phyloP scores from a whole-genome alignment of 305 asterid species.

The Fraxinus sp. region DNA sequence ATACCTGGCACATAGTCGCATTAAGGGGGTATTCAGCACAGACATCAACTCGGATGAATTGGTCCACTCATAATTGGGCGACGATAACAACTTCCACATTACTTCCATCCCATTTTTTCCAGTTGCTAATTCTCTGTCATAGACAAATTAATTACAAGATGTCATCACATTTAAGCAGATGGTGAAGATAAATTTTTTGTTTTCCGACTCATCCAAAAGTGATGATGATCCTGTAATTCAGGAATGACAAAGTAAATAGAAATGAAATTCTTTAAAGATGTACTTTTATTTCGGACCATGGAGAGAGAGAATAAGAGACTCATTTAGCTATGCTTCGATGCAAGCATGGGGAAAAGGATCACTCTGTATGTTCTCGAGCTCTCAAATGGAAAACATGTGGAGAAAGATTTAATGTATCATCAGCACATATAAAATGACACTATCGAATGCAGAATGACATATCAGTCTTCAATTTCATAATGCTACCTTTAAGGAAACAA shows the following conservation, averaged over 20 bases:
- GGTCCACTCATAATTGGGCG: conserved; percentile 60
- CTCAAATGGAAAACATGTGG: background rate
- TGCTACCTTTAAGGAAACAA: too few species aligned
- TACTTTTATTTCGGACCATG: background rate
- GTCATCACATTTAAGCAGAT: conserved; percentile 8
- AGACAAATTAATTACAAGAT: conserved; percentile 19
- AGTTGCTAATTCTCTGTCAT: conserved; percentile 47
- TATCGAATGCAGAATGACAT: background rate
- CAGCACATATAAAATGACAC: background rate
- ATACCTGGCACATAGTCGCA: conserved; percentile 92
- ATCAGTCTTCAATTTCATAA: too few species aligned
- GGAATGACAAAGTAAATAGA: background rate
- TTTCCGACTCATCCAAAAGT: background rate
- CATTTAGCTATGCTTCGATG: background rate
- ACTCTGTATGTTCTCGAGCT: background rate
- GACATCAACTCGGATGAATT: conserved; percentile 47
- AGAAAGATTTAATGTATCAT: background rate
- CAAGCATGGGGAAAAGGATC: conserved; percentile 4
- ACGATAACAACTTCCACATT: conserved; percentile 51
- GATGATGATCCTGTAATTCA: background rate
- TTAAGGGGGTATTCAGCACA: conserved; percentile 54
- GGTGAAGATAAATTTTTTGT: background rate
- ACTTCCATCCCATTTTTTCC: conserved; percentile 70
- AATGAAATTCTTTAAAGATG: background rate
- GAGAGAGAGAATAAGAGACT: conserved; percentile 6